These are phyloP conservation scores for Erigeron canadensis DNA, from an alignment of 129 eudicot species.

Conservation along the genomic window DNA sequence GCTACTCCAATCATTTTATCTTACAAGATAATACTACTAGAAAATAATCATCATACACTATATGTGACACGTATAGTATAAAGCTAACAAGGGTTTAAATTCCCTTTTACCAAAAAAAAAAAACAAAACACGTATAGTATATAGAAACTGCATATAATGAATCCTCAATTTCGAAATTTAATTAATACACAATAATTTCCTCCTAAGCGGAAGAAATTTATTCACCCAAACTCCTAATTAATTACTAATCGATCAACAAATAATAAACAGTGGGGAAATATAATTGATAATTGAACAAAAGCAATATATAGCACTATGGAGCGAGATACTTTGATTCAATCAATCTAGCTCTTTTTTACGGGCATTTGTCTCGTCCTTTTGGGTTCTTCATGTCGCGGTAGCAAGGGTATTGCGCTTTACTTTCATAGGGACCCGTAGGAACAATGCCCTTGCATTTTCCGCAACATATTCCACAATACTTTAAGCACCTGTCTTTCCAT, in stretches of 20 bases:
- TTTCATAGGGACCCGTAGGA: conserved; percentile 33
- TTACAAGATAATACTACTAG: no score
- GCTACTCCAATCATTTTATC: no score
- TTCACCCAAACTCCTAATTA: not conserved
- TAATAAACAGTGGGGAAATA: not conserved
- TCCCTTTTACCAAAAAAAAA: no score
- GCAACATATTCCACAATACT: conserved; percentile 31
- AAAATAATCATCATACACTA: no score
- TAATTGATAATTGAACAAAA: not conserved
- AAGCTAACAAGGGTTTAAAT: no score
- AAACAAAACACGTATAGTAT: no score
- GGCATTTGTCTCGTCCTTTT: conserved; percentile 38
- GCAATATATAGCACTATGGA: not conserved
- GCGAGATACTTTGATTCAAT: not conserved
- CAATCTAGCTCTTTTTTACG: conserved; percentile 14
- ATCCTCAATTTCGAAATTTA: not conserved
- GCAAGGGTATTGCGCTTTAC: conserved; percentile 35
- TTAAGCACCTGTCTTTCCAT: conserved; percentile 15
- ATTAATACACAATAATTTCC: not conserved
- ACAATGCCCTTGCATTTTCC: conserved; percentile 31
- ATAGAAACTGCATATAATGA: not conserved
- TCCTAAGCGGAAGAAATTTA: conserved; percentile 10
- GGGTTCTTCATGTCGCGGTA: conserved; percentile 38
- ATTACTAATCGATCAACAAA: not conserved
- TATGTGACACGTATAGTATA: not conserved